These are phyloP conservation scores for Basipetospora chlamydospora DNA, from an alignment of 2,329 filamentous ascomycete species.

Conservation along the genomic window DNA sequence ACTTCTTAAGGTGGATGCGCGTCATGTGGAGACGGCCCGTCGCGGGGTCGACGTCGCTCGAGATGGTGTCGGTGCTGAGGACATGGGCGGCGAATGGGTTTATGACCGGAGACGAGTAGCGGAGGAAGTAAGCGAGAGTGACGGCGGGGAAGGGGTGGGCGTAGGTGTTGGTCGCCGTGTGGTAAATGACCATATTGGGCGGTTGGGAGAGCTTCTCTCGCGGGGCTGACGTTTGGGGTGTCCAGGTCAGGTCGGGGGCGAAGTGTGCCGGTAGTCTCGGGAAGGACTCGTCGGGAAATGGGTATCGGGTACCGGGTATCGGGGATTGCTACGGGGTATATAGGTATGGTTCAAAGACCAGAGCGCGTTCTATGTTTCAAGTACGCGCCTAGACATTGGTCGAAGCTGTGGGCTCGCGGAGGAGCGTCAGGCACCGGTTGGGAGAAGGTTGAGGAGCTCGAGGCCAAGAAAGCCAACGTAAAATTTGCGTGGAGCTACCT, in stretches of 20 bases:
- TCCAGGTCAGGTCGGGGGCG: conserved; percentile 1
- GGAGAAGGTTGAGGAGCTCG: no score
- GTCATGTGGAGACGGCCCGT: conserved; percentile 65
- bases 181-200: conserved; percentile 44
- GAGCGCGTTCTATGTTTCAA: background rate
- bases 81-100: conserved; percentile 77
- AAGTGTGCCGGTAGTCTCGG: no score
- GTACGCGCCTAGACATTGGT: conserved; percentile 3
- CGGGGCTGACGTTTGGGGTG: no score
- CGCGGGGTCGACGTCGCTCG: conserved; percentile 54
- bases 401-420: conserved; percentile 1
- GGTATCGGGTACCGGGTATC: background rate
- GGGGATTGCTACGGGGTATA: no score
- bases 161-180: conserved; percentile 57
- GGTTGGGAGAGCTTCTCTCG: no score
- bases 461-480: no score
- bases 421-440: background rate
- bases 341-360: no score
- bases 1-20: conserved; percentile 70
- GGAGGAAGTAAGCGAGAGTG: conserved; percentile 77
- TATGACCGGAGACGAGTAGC: conserved; percentile 55
- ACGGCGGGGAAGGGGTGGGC: conserved; percentile 73
- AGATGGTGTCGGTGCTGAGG: conserved; percentile 69
- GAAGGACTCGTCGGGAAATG: background rate
- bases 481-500: no score